Evolutionary conservation across 176 grass and related monocot species (phyloP).

Genomic region (Musa beccarii): DNA sequence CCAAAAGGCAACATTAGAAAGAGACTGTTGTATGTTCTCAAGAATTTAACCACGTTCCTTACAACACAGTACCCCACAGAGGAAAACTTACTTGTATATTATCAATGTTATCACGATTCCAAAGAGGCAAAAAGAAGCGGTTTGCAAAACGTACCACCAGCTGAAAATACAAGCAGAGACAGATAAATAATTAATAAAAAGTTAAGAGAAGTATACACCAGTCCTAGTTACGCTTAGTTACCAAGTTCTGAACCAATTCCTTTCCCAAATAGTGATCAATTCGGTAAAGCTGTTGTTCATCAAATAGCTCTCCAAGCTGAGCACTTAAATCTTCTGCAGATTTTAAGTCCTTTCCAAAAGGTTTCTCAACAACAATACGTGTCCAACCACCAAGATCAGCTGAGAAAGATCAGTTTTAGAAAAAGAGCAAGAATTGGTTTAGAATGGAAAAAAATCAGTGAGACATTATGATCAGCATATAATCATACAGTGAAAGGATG

Average conservation of each 20-base stretch:
- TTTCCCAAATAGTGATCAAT: conserved; percentile 25
- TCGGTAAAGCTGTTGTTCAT: conserved; percentile 21
- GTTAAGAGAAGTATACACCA: neutral
- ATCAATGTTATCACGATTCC: conserved; percentile 23
- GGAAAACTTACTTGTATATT: conserved; percentile 18
- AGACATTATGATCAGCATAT: neutral
- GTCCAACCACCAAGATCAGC: conserved; percentile 17
- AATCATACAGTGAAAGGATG: neutral
- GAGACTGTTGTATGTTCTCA: neutral
- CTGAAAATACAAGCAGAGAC: conserved; percentile 1
- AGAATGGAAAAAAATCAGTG: neutral
- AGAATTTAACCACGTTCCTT: neutral
- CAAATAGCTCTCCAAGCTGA: conserved; percentile 18
- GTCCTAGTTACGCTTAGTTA: neutral
- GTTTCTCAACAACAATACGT: conserved; percentile 12
- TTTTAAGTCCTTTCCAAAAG: conserved; percentile 19
- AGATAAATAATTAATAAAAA: neutral
- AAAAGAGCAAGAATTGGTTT: neutral
- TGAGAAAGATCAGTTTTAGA: neutral
- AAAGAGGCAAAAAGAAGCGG: conserved; percentile 18
- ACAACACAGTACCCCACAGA: neutral
- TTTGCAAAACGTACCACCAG: conserved; percentile 21
- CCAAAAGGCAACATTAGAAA: too few species aligned
- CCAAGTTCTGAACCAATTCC: conserved; percentile 26
- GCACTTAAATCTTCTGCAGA: conserved; percentile 19